Base-by-base conservation (phyloP, 1,284 basidiomycete genomes). In the Austropuccinia psidii region DNA sequence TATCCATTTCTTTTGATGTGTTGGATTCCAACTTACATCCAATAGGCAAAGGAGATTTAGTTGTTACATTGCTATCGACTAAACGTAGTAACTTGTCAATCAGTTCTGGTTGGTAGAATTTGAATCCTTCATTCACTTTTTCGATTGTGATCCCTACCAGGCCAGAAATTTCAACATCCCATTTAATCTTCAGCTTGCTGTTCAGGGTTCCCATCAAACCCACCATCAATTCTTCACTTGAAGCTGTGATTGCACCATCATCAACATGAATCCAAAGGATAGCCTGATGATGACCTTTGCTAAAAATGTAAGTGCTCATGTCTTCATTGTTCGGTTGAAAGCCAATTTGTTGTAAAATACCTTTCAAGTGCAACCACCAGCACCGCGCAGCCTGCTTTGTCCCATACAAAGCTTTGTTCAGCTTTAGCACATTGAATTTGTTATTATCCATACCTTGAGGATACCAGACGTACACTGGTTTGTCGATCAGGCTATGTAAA, bases 241-340 rank as follows among this genome's bases (percentile, higher is more conserved):
- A 35, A 9, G 55, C 55, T 2, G 33, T 58, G 29, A 66, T 7
- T 8, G 52, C n/a, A 1, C 64, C 49, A 52, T 66, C 47, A 21
- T 66, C 33, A n/a, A 52, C 24, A 17, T 67, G 65, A 27, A 67
- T 39, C 64, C 64, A 66, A 7, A 52, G 3, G 1, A 33, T 35
- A 19, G 49, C 45, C 15, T 2, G 17, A 0, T 31, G 41, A 2
- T 60, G 8, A 4, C 8, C 5, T 15, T n/a, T 13, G 1, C 27
- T n/a, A 8, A 31, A 24, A 1, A 50, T 21, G 27, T 66, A 50
- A 1, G 43, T 52, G 1, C 24, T 31, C 29, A 37, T 27, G 35
- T 66, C 47, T n/a, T 58, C 55, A 2, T 13, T n/a, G 19, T 58
- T 58, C 2, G 55, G 9, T 5, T 19, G 2, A 37, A 58, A 58